Conservation (phyloP, 495 filamentous ascomycete species). For the Trichodelitschia bisporula region DNA sequence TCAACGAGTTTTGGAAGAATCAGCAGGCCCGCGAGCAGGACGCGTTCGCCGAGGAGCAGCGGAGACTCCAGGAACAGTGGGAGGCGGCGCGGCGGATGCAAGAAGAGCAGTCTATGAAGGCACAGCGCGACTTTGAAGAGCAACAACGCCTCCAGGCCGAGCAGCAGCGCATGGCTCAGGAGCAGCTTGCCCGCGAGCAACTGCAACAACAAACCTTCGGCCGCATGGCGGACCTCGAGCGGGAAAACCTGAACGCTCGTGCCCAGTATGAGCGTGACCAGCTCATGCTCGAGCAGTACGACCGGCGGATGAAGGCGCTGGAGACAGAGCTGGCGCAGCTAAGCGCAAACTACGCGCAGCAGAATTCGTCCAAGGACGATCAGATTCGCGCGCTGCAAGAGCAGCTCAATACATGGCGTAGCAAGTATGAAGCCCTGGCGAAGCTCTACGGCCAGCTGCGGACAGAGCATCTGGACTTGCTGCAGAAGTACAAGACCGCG, state of each 20-base stretch:
- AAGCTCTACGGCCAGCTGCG: conserved; percentile 93
- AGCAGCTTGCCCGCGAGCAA: conserved; percentile 68
- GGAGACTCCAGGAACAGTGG: conserved; percentile 59
- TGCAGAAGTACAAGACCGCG: conserved; percentile 85
- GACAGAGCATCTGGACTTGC: conserved; percentile 78
- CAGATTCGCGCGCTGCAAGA: neutral
- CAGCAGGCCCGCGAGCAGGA: conserved; percentile 75
- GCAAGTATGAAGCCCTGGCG: conserved; percentile 88
- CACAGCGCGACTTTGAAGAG: conserved; percentile 83
- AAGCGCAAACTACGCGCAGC: conserved; percentile 61
- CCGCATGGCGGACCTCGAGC: conserved; percentile 76
- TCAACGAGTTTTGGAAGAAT: conserved; percentile 93
- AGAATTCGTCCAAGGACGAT: conserved; percentile 56
- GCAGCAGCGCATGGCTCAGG: conserved; percentile 73
- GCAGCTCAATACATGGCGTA: conserved; percentile 66
- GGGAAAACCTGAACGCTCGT: conserved; percentile 78
- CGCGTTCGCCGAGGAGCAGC: conserved; percentile 84
- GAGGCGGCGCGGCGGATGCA: conserved; percentile 54
- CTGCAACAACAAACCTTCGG: conserved; percentile 81
- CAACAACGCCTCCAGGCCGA: conserved; percentile 74
- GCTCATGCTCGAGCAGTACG: conserved; percentile 89
- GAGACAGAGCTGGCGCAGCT: conserved; percentile 70
- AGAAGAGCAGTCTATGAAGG: conserved; percentile 53
- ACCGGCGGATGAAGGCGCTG: conserved; percentile 73
- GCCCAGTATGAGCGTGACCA: conserved; percentile 95